These are phyloP conservation scores for Pneumocystis carinii DNA, from an alignment of 1,139 yeast genomes.

Conservation along the genomic window DNA sequence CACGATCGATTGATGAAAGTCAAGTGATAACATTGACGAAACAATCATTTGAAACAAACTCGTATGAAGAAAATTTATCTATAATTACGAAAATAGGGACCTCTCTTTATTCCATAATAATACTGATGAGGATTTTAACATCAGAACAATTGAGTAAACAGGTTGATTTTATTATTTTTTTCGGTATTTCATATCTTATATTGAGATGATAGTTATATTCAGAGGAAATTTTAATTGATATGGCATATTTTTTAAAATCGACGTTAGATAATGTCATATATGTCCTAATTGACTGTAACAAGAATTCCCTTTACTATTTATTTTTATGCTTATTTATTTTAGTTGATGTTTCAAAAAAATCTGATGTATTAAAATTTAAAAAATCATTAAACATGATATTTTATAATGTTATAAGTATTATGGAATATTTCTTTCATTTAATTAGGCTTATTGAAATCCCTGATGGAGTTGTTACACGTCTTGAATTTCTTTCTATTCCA, in stretches of 20 bases:
- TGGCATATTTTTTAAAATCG: slow-evolving; percentile 29
- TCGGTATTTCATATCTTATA: background rate
- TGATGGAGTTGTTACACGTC: slow-evolving; percentile 35
- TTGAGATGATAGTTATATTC: slow-evolving; percentile 22
- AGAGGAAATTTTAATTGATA: slow-evolving; percentile 32
- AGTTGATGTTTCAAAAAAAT: slow-evolving; percentile 3
- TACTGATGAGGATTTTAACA: background rate
- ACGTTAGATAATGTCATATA: slow-evolving; percentile 27
- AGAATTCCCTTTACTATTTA: background rate
- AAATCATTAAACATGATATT: background rate
- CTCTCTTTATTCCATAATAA: background rate
- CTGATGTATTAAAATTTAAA: background rate
- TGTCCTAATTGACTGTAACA: slow-evolving; percentile 16
- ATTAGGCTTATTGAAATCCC: background rate
- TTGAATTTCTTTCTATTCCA: slow-evolving; percentile 35
- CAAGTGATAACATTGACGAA: background rate
- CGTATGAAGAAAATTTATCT: background rate
- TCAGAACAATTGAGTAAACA: background rate
- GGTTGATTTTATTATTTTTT: background rate
- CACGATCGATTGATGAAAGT: background rate
- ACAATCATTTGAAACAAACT: background rate
- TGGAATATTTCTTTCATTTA: background rate
- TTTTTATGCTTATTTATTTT: background rate
- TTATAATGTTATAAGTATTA: background rate
- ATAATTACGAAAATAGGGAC: background rate